Evolutionary conservation across 2,329 filamentous ascomycete genomes (phyloP), one percentile per base, ranked within the genome.

Genomic region (Ceratocystis destructans): DNA sequence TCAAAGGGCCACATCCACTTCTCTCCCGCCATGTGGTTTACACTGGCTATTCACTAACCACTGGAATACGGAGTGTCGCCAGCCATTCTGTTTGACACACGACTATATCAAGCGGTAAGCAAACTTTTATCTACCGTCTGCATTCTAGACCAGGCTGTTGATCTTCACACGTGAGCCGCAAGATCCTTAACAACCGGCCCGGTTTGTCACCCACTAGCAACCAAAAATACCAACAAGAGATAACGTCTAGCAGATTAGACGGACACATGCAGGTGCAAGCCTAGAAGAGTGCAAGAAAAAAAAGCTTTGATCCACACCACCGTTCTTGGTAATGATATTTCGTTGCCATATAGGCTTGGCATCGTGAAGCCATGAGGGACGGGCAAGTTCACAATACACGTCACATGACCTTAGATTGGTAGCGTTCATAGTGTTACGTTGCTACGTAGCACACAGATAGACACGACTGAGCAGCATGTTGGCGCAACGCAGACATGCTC

Each of bases 101-200:
- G 3, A 15, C 53, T 31, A 4, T 4, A 50, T n/a, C 6, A 20
- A n/a, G 46, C 46, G 15, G 46, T 50, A 25, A 57, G 25, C 15
- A 17, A 57, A 57, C 25, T 37, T 12, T 37, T 12, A 31, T 10
- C 22, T 6, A 33, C 31, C 20, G 53, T 57, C 25, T 12, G 25
- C 53, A 57, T 57, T 57, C 53, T 57, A 28, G 53, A 15, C 53
- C 53, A 33, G 53, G 15, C 53, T 28, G 53, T 33, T 28, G 25
- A 22, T 57, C 8, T 57, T 57, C 22, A 12, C 22, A 28, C 20
- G 53, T 57, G 53, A 31, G 25, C 25, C 17, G 46, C 53, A 28
- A 57, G 25, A 57, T 57, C 53, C 53, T 57, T 15, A 31, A 57
- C 53, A 57, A 57, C 53, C 22, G 53, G 53, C 53, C 53, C 53